phyloP scores from a whole-genome alignment of 2,329 filamentous ascomycete genomes.

The Colletotrichum cereale region DNA sequence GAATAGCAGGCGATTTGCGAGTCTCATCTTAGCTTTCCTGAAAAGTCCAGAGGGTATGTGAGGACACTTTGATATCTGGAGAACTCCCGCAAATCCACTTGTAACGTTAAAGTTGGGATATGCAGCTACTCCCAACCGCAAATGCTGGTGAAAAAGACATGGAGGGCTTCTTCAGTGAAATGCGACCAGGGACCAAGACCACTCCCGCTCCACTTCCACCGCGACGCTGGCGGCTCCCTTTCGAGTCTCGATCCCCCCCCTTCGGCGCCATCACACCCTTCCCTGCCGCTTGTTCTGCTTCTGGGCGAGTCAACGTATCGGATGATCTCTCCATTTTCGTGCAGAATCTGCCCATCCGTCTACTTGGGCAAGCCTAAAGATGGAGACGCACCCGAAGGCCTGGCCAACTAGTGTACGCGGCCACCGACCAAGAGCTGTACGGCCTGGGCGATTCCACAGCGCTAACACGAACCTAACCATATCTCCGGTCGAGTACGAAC shows the following conservation, averaged over 20 bases:
- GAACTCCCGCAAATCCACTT: neutral
- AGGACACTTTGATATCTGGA: constrained; percentile 9
- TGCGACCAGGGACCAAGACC: constrained; percentile 9
- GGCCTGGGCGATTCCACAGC: constrained; percentile 32
- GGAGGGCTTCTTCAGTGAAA: constrained; percentile 21
- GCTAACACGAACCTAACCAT: constrained; percentile 38
- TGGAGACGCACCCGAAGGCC: constrained; percentile 19
- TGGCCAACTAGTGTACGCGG: constrained; percentile 26
- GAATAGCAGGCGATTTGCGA: neutral
- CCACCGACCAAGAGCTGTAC: constrained; percentile 28
- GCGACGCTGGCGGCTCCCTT: constrained; percentile 19
- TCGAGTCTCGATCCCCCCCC: constrained; percentile 1
- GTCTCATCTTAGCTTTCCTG: neutral
- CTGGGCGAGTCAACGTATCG: constrained; percentile 18
- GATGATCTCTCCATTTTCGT: constrained; percentile 25
- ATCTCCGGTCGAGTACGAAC: constrained; percentile 9
- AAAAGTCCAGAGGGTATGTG: neutral
- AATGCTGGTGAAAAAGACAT: too few species aligned
- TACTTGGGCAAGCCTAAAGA: constrained; percentile 16
- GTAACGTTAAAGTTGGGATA: constrained; percentile 10
- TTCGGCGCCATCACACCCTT: constrained; percentile 19
- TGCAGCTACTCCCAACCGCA: constrained; percentile 3
- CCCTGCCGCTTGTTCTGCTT: constrained; percentile 22
- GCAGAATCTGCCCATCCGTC: constrained; percentile 9
- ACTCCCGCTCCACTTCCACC: constrained; percentile 27